Evolutionary conservation across 2,329 filamentous ascomycete species (phyloP), one percentile per base, ranked within the genome.

Genomic region (Neofusicoccum sp.): DNA sequence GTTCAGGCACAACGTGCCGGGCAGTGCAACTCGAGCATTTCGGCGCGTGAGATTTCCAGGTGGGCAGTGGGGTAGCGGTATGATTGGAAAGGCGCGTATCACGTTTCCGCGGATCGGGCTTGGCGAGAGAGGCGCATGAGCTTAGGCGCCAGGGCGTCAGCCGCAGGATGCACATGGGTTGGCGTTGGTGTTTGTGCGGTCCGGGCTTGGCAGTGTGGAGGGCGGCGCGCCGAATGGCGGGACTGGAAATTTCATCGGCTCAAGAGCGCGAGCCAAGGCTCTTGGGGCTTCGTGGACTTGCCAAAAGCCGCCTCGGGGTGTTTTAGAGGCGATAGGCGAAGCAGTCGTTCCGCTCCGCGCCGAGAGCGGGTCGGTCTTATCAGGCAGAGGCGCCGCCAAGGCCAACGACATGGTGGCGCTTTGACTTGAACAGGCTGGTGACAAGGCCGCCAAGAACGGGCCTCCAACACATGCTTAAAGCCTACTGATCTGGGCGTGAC

Each of bases 361-460:
- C 51, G 43, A 54, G 51, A 54, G 41, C 51, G 51, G 20, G 51
- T 8, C 3, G 12, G 26, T 36, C 49, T 54, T 54, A 54, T 54
- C 49, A 30, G 36, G 26, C 24, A 33, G 20, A 43, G 49, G n/a
- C 51, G 48, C 24, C 14, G 51, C 51, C 51, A 54, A 54, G 51
- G 11, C 16, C 51, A 41, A 28, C 51, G 36, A 54, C 36, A 41
- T 30, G 31, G 36, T 8, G 3, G 8, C 51, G 51, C 16, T 38
- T 40, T 43, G 41, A 28, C 51, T 43, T 14, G 5, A 41, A 41
- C 51, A n/a, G 51, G 51, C 51, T 43, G 51, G 51, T 54, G 51
- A 54, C 51, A 54, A 54, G 51, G 36, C 16, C 12, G 51, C 51
- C 51, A 54, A 54, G 51, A 38, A 41, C 1, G 36, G 24, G 28